Evolutionary conservation across 106 monocot species (phyloP).

Genomic region (Amphibolis antarctica): DNA sequence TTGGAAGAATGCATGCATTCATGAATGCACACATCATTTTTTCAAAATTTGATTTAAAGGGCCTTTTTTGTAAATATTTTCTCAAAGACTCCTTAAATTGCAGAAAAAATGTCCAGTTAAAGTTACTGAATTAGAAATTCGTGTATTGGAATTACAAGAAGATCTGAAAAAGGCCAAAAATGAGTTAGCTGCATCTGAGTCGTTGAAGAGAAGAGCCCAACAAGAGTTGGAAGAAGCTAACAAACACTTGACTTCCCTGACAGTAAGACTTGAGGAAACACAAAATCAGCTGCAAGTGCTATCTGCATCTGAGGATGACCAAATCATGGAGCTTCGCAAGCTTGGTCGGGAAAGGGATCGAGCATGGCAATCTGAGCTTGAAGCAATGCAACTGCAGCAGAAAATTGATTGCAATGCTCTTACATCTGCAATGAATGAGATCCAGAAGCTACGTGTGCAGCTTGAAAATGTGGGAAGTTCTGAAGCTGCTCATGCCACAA

Average conservation of each 20-base stretch:
- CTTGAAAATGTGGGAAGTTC: constrained; percentile 28
- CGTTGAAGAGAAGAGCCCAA: constrained; percentile 21
- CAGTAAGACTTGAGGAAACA: constrained; percentile 39
- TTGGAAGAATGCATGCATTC: too few relatives aligned
- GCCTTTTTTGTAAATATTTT: background rate
- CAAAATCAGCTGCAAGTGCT: constrained; percentile 47
- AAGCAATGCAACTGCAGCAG: constrained; percentile 59
- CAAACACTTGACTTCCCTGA: constrained; percentile 24
- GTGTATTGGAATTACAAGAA: constrained; percentile 39
- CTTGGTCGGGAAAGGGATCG: constrained; percentile 58
- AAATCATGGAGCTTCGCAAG: constrained; percentile 53
- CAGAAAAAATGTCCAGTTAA: constrained; percentile 42
- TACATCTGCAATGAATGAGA: constrained; percentile 51
- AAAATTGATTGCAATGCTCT: constrained; percentile 43
- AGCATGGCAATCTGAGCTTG: constrained; percentile 84
- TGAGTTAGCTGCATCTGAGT: constrained; percentile 35
- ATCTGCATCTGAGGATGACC: constrained; percentile 55
- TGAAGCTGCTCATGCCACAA: constrained; percentile 24
- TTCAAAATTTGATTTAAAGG: background rate
- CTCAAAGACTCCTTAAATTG: background rate
- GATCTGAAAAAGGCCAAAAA: constrained; percentile 60
- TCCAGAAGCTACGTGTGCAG: constrained; percentile 53
- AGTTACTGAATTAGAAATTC: constrained; percentile 44
- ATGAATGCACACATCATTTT: too few relatives aligned
- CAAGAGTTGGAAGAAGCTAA: constrained; percentile 58